Conservation (phyloP, 495 filamentous ascomycete species). For the Trichoderma erinaceum region DNA sequence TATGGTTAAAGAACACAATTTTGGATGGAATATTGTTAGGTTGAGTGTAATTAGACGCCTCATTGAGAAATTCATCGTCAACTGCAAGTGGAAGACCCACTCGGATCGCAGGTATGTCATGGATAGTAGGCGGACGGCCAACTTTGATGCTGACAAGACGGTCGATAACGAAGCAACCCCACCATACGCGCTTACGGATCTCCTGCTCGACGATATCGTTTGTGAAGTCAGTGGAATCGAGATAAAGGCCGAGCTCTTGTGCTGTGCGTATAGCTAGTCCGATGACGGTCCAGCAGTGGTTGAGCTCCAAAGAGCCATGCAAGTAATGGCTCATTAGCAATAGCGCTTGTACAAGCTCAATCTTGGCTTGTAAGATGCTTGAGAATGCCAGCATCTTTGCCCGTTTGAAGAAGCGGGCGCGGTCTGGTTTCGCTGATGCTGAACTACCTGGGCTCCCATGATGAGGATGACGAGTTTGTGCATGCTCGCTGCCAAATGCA, state of each 20-base stretch:
- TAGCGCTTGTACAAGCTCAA: conserved; percentile 17
- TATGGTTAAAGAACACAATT: conserved; percentile 17
- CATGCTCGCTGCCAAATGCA: conserved; percentile 23
- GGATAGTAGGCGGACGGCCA: conserved; percentile 31
- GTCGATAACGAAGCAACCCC: conserved; percentile 33
- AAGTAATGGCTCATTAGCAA: conserved; percentile 18
- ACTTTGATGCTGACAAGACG: conserved; percentile 34
- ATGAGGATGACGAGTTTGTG: not conserved
- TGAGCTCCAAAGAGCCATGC: conserved; percentile 17
- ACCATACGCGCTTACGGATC: conserved; percentile 17
- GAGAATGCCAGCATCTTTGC: conserved; percentile 19
- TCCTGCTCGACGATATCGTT: conserved; percentile 16
- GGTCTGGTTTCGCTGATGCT: conserved; percentile 19
- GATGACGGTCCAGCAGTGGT: conserved; percentile 17
- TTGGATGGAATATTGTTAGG: conserved; percentile 15
- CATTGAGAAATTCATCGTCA: conserved; percentile 17
- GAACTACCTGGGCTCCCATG: not conserved
- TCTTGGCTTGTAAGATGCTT: conserved; percentile 15
- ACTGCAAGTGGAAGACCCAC: conserved; percentile 3
- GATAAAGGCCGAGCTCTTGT: conserved; percentile 17
- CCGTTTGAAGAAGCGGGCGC: conserved; percentile 33
- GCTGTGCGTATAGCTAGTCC: conserved; percentile 17
- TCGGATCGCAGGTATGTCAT: conserved; percentile 15
- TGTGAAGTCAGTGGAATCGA: conserved; percentile 15
- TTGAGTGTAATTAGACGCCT: conserved; percentile 13